Conservation (phyloP, 768 basidiomycete species). For the Leccinellum albellum region DNA sequence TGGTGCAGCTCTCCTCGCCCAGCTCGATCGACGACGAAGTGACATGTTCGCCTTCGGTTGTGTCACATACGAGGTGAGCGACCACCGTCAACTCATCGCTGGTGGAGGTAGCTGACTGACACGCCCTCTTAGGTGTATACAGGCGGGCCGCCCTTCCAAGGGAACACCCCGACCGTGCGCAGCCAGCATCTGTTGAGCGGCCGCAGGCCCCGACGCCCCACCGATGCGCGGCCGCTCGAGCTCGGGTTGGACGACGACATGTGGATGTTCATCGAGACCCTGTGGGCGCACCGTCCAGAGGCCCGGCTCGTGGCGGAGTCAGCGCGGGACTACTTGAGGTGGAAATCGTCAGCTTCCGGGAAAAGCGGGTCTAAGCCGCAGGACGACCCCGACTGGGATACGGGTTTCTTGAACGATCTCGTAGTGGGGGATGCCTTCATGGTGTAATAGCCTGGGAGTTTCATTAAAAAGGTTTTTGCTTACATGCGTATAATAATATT, state of each 20-base stretch:
- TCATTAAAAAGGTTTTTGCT: too few relatives aligned
- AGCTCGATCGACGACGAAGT: conserved; percentile 25
- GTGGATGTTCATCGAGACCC: conserved; percentile 28
- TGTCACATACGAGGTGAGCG: conserved; percentile 32
- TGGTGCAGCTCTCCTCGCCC: conserved; percentile 8
- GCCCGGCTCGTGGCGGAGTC: conserved; percentile 25
- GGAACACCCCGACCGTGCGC: conserved; percentile 12
- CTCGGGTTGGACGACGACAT: conserved; percentile 30
- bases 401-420: conserved; percentile 18
- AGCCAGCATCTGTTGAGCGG: conserved; percentile 16
- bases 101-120: background rate
- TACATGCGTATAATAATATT: too few relatives aligned
- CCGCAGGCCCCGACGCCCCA: conserved; percentile 18
- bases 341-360: conserved; percentile 10
- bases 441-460: conserved; percentile 2
- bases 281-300: conserved; percentile 29
- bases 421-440: conserved; percentile 9
- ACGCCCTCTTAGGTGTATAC: conserved; percentile 25
- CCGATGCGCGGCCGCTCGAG: background rate
- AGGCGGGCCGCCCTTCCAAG: conserved; percentile 24
- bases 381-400: conserved; percentile 25
- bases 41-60: conserved; percentile 37
- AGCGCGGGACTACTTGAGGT: conserved; percentile 18
- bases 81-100: background rate
- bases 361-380: background rate